A percentile compares a stretch with the other conserved stretches of the same genome.
Evolutionary conservation across 2,329 filamentous ascomycete species (phyloP).

Genomic region (Xylaria sp.): DNA sequence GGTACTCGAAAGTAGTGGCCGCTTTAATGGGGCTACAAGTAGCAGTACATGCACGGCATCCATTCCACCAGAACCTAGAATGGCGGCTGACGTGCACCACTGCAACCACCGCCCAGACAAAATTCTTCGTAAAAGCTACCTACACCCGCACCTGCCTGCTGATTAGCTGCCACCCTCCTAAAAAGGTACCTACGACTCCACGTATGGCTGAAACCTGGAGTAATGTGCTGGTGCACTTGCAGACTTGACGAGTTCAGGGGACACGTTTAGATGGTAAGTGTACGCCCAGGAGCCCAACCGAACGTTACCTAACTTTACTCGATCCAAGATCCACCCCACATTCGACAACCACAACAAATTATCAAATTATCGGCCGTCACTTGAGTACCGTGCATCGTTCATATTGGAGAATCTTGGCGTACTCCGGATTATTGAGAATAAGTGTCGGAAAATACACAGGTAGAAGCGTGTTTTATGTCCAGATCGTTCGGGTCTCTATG

Average conservation of each 20-base stretch:
- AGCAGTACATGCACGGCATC: too few relatives aligned
- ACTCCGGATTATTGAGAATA: too few relatives aligned
- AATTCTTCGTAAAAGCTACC: slow-evolving; percentile 16
- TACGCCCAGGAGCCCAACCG: slow-evolving; percentile 18
- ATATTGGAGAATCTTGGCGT: too few relatives aligned
- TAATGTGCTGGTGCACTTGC: not conserved
- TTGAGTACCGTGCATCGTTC: too few relatives aligned
- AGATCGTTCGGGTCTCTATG: too few relatives aligned
- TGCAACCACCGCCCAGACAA: not conserved
- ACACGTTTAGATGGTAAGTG: slow-evolving; percentile 1
- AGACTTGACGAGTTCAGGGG: not conserved
- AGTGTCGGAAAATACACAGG: too few relatives aligned
- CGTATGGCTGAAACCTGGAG: not conserved
- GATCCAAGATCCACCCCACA: not conserved
- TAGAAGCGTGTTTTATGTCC: too few relatives aligned
- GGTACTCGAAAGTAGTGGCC: too few relatives aligned
- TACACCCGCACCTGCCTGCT: not conserved
- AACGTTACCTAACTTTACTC: too few relatives aligned
- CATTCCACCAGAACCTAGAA: not conserved
- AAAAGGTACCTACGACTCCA: not conserved
- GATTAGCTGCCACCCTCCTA: slow-evolving; percentile 6
- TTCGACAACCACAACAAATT: not conserved
- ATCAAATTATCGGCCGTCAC: too few relatives aligned
- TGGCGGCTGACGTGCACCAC: slow-evolving; percentile 12
- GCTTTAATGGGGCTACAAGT: too few relatives aligned